A percentile compares a stretch with the other conserved stretches of the same genome.
phyloP scores from a whole-genome alignment of 352 stramenopile species.

The Phytophthora megakarya region DNA sequence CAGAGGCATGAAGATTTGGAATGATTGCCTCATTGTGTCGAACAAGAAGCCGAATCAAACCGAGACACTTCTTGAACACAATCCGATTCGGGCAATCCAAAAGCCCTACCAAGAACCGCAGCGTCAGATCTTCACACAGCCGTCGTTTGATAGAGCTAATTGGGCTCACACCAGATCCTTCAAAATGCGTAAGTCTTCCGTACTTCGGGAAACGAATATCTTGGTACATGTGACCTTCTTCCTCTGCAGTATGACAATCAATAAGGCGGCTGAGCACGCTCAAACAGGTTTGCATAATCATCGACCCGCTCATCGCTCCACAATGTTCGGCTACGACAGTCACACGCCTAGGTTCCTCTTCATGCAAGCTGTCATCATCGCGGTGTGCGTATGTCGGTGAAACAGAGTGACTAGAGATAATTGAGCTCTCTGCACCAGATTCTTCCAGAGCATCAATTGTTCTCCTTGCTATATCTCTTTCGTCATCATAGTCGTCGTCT shows the following conservation, averaged over 20 bases:
- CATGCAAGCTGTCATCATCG: conserved; percentile 39
- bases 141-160: conserved; percentile 78
- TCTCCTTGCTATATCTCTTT: conserved; percentile 49
- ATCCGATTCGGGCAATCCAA: conserved; percentile 83
- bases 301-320: conserved; percentile 79
- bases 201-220: conserved; percentile 83
- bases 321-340: conserved; percentile 81
- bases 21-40: conserved; percentile 87
- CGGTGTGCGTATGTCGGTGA: conserved; percentile 41
- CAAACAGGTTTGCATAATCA: conserved; percentile 90
- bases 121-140: conserved; percentile 74
- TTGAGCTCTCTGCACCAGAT: conserved; percentile 52
- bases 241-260: conserved; percentile 81
- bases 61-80: conserved; percentile 86
- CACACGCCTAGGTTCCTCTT: conserved; percentile 57
- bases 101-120: conserved; percentile 82
- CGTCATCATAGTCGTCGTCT: conserved; percentile 43
- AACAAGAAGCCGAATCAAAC: conserved; percentile 80
- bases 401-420: conserved; percentile 38
- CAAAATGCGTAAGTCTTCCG: conserved; percentile 78
- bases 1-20: conserved; percentile 78
- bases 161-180: conserved; percentile 77
- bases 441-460: conserved; percentile 79
- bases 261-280: conserved; percentile 83
- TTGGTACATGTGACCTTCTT: conserved; percentile 81